Evolutionary conservation across 2,329 filamentous ascomycete species (phyloP).

Genomic region (Canariomyces notabilis): DNA sequence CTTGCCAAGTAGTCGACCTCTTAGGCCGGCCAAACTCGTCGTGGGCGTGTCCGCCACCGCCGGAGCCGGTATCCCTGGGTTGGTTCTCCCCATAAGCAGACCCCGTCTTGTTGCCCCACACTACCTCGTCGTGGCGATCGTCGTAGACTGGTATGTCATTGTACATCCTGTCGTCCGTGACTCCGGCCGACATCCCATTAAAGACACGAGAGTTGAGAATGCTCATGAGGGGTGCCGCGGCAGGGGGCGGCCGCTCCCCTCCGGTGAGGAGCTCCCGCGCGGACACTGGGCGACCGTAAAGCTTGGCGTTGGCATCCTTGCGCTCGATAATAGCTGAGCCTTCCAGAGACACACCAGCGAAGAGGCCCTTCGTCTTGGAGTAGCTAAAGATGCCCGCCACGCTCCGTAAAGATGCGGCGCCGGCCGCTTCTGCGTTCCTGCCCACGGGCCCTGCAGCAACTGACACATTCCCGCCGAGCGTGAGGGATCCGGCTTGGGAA

Average conservation of each 20-base stretch:
- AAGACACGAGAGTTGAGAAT: conserved; percentile 84
- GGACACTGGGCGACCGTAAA: conserved; percentile 79
- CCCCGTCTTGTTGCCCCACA: conserved; percentile 72
- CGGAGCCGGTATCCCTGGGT: conserved; percentile 34
- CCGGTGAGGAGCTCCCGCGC: conserved; percentile 79
- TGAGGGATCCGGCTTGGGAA: conserved; percentile 84
- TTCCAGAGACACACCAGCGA: conserved; percentile 91
- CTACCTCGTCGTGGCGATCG: conserved; percentile 71
- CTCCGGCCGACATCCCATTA: conserved; percentile 53
- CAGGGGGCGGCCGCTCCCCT: conserved; percentile 68
- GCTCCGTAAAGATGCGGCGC: conserved; percentile 82
- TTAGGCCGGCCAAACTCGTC: conserved; percentile 52
- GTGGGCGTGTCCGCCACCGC: conserved; percentile 37
- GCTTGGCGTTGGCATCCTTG: conserved; percentile 92
- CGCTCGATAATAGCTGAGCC: conserved; percentile 90
- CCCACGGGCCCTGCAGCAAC: conserved; percentile 92
- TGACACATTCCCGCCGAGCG: conserved; percentile 91
- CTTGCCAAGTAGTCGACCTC: conserved; percentile 67
- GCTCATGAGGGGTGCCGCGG: conserved; percentile 77
- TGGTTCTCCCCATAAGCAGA: conserved; percentile 64
- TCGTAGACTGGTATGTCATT: conserved; percentile 92
- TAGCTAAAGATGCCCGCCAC: conserved; percentile 94
- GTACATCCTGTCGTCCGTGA: conserved; percentile 66
- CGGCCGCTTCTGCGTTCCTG: conserved; percentile 91
- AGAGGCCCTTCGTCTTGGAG: conserved; percentile 95